phyloP scores from a whole-genome alignment of 2,329 filamentous ascomycete species.

The Incumbomyces lentus region DNA sequence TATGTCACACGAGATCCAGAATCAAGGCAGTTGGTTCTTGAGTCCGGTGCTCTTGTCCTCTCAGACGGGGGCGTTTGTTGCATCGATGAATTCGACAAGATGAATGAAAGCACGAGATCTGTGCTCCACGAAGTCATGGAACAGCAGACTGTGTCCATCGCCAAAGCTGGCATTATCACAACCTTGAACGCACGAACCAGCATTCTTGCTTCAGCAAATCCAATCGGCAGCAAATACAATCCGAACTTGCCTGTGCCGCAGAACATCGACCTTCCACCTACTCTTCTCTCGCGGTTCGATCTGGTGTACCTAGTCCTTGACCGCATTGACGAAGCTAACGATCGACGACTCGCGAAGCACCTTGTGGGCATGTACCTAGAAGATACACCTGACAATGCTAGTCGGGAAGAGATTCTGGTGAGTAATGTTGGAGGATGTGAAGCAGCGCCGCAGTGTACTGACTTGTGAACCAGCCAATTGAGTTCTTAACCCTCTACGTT shows the following conservation, averaged over 20 bases:
- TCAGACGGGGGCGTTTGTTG: slow-evolving; percentile 68
- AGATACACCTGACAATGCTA: slow-evolving; percentile 78
- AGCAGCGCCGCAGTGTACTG: neutral
- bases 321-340: slow-evolving; percentile 78
- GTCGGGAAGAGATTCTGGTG: slow-evolving; percentile 68
- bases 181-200: slow-evolving; percentile 92
- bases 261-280: slow-evolving; percentile 95
- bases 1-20: slow-evolving; percentile 67
- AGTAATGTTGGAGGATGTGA: slow-evolving; percentile 27
- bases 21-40: slow-evolving; percentile 61
- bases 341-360: slow-evolving; percentile 82
- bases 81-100: slow-evolving; percentile 73
- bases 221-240: slow-evolving; percentile 96
- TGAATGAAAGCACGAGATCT: slow-evolving; percentile 63
- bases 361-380: slow-evolving; percentile 94
- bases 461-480: slow-evolving; percentile 55
- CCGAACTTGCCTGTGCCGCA: slow-evolving; percentile 89
- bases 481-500: slow-evolving; percentile 94
- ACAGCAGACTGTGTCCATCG: slow-evolving; percentile 68
- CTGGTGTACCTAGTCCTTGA: slow-evolving; percentile 94
- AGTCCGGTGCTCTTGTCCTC: slow-evolving; percentile 62
- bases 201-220: slow-evolving; percentile 93
- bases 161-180: slow-evolving; percentile 68
- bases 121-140: slow-evolving; percentile 75
- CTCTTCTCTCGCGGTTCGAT: slow-evolving; percentile 89